Base-by-base conservation (phyloP, 768 basidiomycete genomes). In the Leccinellum albellum region DNA sequence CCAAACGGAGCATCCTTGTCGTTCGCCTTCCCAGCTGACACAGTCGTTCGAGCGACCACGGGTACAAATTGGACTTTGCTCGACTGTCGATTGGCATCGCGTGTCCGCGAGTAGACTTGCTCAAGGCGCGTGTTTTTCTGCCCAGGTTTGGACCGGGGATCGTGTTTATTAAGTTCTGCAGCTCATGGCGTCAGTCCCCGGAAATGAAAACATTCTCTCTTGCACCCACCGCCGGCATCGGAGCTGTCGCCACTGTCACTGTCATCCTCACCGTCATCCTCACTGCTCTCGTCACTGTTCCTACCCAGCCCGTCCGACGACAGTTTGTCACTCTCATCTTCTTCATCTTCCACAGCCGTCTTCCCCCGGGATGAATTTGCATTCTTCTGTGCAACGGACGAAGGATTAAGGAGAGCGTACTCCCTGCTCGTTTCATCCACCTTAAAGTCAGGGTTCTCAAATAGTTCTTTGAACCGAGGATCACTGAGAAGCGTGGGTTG, bases 401-500 rank as follows among this genome's bases (percentile, higher is more conserved):
- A 95, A 14, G 96, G 96, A 71, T 98, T 94, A 69, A 98, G 83
- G 61, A 98, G 73, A n/a, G 87, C 89, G 70, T 80, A 98, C 76
- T 98, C 97, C 64, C 91, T 79, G 62, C 79, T 90, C 42, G 75
- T 81, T 76, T 94, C 91, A 73, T 98, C 96, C 61, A 99, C 90
- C 65, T 88, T 81, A 71, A 92, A 99, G 55, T 91, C 90, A 4
- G 92, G 88, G 67, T 97, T 86, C 74, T 91, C 85, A 73, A 97
- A 99, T 37, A 99, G 80, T 46, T 84, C 87, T 55, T 86, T 79
- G 81, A 98, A 99, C 54, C 97, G 88, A 54, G 88, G 85, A 73
- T 99, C 97, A 46, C 76, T 83, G 61, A 95, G 85, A 57, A 96
- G 71, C 53, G 72, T 86, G 42, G 74, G 58, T 56, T 61, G 57